These are phyloP conservation scores for Emmonsiellopsis sp. DNA, from an alignment of 2,329 filamentous ascomycete species.

Conservation along the genomic window DNA sequence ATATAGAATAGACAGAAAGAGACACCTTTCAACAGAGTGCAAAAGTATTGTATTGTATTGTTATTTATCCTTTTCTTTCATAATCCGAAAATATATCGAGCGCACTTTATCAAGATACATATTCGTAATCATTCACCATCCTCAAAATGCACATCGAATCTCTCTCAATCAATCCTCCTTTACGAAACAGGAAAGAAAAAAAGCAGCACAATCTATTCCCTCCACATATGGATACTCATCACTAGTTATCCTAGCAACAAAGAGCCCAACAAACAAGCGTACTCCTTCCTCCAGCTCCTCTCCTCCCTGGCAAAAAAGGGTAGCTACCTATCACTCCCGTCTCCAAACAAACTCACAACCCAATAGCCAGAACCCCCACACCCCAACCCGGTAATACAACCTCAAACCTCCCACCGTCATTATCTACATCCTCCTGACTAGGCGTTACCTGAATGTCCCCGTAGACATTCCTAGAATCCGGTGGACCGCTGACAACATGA, in stretches of 20 bases:
- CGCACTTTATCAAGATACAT: neutral
- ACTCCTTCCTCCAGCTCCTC: too few species aligned
- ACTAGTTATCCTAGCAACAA: too few species aligned
- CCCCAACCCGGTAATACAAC: slow-evolving; percentile 16
- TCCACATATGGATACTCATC: too few species aligned
- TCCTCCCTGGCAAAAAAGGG: too few species aligned
- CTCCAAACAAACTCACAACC: neutral
- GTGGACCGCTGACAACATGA: neutral
- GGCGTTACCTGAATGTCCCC: slow-evolving; percentile 3
- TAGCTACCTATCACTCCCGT: too few species aligned
- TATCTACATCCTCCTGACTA: slow-evolving; percentile 11
- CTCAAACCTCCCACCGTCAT: slow-evolving; percentile 11
- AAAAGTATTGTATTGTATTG: neutral
- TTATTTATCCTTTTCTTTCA: neutral
- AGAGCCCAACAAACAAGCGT: too few species aligned
- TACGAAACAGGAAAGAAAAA: too few species aligned
- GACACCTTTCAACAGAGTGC: too few species aligned
- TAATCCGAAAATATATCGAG: neutral
- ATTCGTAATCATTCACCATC: neutral
- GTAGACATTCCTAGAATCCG: neutral
- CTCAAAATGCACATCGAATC: too few species aligned
- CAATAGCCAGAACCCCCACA: slow-evolving; percentile 14
- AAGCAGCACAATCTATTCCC: too few species aligned
- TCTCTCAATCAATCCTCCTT: too few species aligned
- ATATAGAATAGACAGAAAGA: too few species aligned